Evolutionary conservation across 1,139 yeast genomes (phyloP), one percentile per base, ranked within the genome.

Genomic region (Starmera stellimalicola): DNA sequence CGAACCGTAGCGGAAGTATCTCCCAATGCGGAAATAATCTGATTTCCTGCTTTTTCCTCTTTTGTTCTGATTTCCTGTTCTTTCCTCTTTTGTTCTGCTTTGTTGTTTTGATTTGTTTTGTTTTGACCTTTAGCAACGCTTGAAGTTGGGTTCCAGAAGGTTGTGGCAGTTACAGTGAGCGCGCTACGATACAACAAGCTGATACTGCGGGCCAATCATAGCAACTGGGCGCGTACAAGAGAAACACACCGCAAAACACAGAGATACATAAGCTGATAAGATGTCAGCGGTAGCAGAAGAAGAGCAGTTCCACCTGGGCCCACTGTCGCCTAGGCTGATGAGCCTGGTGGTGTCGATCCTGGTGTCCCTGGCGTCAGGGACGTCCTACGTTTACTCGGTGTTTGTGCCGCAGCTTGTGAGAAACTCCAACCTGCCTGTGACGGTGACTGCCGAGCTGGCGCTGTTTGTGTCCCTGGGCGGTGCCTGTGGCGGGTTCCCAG

Each of bases 371-470:
- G 73, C 72, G 2, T 62, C 85, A 3, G 88, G 91, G 1, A 78
- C 88, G 1, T 82, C 84, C 0, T 80, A 79, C 48, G 58, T 78
- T 16, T 81, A 75, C 50, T 82, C 88, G 1, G 73, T 74, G 11
- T 81, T 75, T 50, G 74, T 84, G 3, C 88, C 88, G 2, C 87
- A 80, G 50, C 57, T 80, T 41, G 65, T 77, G 23, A 60, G 63
- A 26, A 59, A 65, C 41, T 71, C 80, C 25, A 69, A 74, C 0
- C 61, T 80, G 23, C 68, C 78, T 0, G 68, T 80, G 0, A 61
- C 73, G 0, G 73, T 73, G 41, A 71, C 85, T 7, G 82, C 85
- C 3, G 67, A 71, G 14, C 63, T 81, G 5, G 72, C 88, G 0
- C 57, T 79, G 27, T 73, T 81, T 0, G 58, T 77, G 16, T 74